phyloP scores from a whole-genome alignment of 2,329 filamentous ascomycete genomes.

The Ophiostoma piceae region DNA sequence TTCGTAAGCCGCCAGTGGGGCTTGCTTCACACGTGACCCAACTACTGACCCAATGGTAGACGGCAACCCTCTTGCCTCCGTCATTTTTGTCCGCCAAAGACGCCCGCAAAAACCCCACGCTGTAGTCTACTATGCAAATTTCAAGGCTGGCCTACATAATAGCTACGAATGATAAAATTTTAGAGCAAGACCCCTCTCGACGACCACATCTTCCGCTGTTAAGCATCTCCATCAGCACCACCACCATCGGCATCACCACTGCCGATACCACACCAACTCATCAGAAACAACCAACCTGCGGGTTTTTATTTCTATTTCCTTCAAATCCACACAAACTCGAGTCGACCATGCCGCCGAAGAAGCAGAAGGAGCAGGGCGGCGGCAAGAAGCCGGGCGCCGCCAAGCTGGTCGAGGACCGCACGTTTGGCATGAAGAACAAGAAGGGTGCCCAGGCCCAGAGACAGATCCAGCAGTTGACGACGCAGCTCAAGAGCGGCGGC shows the following conservation, averaged over 20 bases:
- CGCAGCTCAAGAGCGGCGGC: constrained; percentile 67
- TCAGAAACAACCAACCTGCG: not conserved
- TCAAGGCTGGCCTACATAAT: not conserved
- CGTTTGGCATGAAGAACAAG: constrained; percentile 99
- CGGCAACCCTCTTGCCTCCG: constrained; percentile 10
- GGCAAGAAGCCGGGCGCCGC: constrained; percentile 50
- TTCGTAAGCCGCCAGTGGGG: not conserved
- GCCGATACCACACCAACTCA: too few species aligned
- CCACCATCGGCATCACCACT: not conserved
- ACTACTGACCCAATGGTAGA: constrained; percentile 11
- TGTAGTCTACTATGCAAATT: constrained; percentile 15
- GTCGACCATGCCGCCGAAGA: constrained; percentile 57
- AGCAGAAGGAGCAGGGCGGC: constrained; percentile 46
- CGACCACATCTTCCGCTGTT: not conserved
- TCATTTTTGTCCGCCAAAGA: constrained; percentile 21
- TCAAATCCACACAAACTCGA: constrained; percentile 44
- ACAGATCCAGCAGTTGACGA: constrained; percentile 77
- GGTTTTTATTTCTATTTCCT: constrained; percentile 11
- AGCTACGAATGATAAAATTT: constrained; percentile 14
- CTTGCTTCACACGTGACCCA: constrained; percentile 13
- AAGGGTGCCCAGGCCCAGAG: constrained; percentile 88
- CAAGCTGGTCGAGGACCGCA: constrained; percentile 83
- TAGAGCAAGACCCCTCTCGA: constrained; percentile 15
- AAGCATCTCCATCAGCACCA: not conserved
- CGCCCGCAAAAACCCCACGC: constrained; percentile 20